Percentiles rank a stretch among this genome's conserved stretches.
Conservation (phyloP, 2,329 filamentous ascomycete species). For the Byssochlamys sp. region DNA sequence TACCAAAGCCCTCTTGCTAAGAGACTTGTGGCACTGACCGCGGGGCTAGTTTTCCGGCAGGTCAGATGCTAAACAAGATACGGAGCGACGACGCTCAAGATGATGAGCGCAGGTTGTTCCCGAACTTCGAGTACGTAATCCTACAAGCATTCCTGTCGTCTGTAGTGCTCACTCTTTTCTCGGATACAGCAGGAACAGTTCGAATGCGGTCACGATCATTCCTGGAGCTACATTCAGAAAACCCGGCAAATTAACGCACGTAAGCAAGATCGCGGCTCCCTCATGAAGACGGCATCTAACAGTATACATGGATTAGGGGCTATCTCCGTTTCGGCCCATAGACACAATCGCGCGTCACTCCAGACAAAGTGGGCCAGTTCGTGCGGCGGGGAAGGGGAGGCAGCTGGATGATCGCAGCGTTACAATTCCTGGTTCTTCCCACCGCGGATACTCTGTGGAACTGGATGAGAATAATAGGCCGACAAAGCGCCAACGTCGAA, state of each 20-base stretch:
- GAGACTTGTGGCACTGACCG: conserved; percentile 7
- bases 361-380: conserved; percentile 25
- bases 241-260: conserved; percentile 9
- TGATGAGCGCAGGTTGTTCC: conserved; percentile 18
- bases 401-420: background rate
- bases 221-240: conserved; percentile 16
- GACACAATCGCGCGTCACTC: conserved; percentile 17
- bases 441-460: conserved; percentile 6
- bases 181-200: conserved; percentile 6
- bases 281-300: conserved; percentile 10
- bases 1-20: no score
- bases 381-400: conserved; percentile 9
- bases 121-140: conserved; percentile 10
- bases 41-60: conserved; percentile 7
- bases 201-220: conserved; percentile 17
- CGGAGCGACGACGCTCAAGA: conserved; percentile 1
- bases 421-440: conserved; percentile 2
- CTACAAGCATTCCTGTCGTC: background rate
- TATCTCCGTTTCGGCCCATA: conserved; percentile 11
- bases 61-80: conserved; percentile 9
- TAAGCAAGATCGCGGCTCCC: conserved; percentile 7
- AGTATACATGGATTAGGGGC: conserved; percentile 9
- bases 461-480: conserved; percentile 14
- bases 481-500: conserved; percentile 21
- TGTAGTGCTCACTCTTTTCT: conserved; percentile 1